Conservation (phyloP, 73 alveolate species). For the Paramecium pentaurelia region DNA sequence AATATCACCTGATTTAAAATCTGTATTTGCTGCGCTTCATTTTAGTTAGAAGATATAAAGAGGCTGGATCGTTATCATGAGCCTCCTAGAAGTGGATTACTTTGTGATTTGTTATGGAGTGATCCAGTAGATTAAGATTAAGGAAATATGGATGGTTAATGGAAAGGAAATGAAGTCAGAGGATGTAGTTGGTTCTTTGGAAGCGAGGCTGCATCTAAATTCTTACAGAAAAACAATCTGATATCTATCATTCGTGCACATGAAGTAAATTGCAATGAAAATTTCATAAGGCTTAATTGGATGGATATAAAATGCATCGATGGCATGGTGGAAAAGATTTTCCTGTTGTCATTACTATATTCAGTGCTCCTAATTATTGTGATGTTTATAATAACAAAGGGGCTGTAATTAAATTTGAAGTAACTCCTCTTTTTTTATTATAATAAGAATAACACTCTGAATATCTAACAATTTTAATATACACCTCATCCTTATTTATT, state of each 20-base stretch:
- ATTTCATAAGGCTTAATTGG: conserved; percentile 33
- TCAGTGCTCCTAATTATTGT: conserved; percentile 95
- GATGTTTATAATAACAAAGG: conserved; percentile 95
- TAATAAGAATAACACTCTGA: conserved; percentile 72
- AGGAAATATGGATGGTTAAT: conserved; percentile 65
- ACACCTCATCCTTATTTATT: conserved; percentile 90
- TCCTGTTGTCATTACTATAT: conserved; percentile 92
- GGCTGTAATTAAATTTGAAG: conserved; percentile 87
- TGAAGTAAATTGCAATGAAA: conserved; percentile 31
- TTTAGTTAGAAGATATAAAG: conserved; percentile 74
- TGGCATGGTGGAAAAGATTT: conserved; percentile 90
- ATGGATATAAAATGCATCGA: conserved; percentile 94
- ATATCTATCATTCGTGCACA: conserved; percentile 88
- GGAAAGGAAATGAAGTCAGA: conserved; percentile 75
- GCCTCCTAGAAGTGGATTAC: conserved; percentile 83
- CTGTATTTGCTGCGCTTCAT: not conserved
- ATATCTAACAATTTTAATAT: conserved; percentile 88
- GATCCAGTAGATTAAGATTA: conserved; percentile 86
- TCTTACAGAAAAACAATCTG: conserved; percentile 70
- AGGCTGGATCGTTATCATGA: conserved; percentile 72
- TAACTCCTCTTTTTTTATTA: not conserved
- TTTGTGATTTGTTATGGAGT: conserved; percentile 85
- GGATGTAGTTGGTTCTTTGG: conserved; percentile 84
- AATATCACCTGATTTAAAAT: conserved; percentile 78
- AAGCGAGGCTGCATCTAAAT: conserved; percentile 76